Percentiles rank a stretch among this genome's conserved stretches.
phyloP scores from a whole-genome alignment of 306 rosid species.

The Quillaja saponaria region DNA sequence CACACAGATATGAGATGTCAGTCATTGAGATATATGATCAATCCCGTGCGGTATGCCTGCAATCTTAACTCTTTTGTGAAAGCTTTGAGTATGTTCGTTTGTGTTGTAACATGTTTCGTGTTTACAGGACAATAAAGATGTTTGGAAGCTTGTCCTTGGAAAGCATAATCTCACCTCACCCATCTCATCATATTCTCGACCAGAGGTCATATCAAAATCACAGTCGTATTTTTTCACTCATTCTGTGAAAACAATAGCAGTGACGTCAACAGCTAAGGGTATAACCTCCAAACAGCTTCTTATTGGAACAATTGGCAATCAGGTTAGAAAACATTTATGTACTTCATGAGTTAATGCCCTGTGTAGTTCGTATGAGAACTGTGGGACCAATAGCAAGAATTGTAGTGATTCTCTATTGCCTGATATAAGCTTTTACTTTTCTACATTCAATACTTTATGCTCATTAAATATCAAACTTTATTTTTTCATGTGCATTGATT shows the following conservation, averaged over 20 bases:
- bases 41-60: conserved; percentile 83
- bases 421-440: conserved; percentile 14
- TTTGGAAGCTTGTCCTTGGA: conserved; percentile 91
- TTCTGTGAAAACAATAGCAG: conserved; percentile 86
- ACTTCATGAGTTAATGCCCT: conserved; percentile 11
- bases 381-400: neutral
- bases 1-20: conserved; percentile 97
- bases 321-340: conserved; percentile 52
- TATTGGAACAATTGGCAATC: conserved; percentile 88
- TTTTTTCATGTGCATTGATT: conserved; percentile 16
- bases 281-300: conserved; percentile 96
- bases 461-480: conserved; percentile 18
- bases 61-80: conserved; percentile 25
- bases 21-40: conserved; percentile 95
- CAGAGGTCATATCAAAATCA: conserved; percentile 72
- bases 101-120: conserved; percentile 4
- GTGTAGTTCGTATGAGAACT: conserved; percentile 14
- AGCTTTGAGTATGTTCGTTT: conserved; percentile 15
- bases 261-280: conserved; percentile 91
- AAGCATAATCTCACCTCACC: conserved; percentile 97
- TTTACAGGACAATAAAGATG: conserved; percentile 82
- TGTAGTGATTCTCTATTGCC: neutral
- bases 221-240: conserved; percentile 88
- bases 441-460: neutral
- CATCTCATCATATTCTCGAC: conserved; percentile 81